These are phyloP conservation scores for Trypanosoma vivax DNA, from an alignment of 208 protist genomes.

Conservation along the genomic window DNA sequence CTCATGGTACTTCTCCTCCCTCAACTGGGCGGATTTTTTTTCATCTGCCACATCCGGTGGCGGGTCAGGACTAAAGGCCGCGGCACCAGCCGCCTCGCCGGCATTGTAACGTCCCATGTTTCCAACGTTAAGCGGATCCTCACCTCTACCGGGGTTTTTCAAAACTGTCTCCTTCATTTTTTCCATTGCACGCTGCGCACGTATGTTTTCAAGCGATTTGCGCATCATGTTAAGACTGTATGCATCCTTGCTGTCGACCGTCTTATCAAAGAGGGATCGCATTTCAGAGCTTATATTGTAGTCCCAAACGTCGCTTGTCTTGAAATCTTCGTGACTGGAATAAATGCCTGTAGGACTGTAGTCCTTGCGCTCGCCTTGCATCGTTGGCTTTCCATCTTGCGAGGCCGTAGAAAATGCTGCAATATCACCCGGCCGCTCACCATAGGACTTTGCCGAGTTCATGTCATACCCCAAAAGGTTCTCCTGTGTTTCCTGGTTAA, in stretches of 20 bases:
- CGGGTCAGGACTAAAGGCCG: constrained; percentile 49
- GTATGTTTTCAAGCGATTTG: constrained; percentile 82
- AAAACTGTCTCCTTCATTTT: constrained; percentile 83
- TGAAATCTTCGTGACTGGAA: constrained; percentile 69
- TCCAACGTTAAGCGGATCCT: constrained; percentile 32
- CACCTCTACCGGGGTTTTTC: constrained; percentile 36
- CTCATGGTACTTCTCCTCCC: constrained; percentile 66
- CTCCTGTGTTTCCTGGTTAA: constrained; percentile 88
- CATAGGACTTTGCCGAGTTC: constrained; percentile 69
- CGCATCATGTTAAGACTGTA: constrained; percentile 79
- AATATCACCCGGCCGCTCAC: constrained; percentile 69
- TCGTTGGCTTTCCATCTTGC: constrained; percentile 40
- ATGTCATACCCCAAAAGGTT: constrained; percentile 79
- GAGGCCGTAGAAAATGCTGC: constrained; percentile 35
- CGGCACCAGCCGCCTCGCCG: constrained; percentile 23
- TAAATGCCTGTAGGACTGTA: constrained; percentile 79
- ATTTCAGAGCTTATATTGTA: constrained; percentile 67
- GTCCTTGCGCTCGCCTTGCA: constrained; percentile 78
- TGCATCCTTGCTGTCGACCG: constrained; percentile 67
- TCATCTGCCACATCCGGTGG: constrained; percentile 6
- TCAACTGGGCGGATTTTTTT: constrained; percentile 18
- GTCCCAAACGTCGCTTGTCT: constrained; percentile 80
- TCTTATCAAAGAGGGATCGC: constrained; percentile 65
- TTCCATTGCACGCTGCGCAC: constrained; percentile 65
- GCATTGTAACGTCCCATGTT: constrained; percentile 41